These are phyloP conservation scores for Nemania serpens DNA, from an alignment of 2,329 filamentous ascomycete species.

Conservation along the genomic window DNA sequence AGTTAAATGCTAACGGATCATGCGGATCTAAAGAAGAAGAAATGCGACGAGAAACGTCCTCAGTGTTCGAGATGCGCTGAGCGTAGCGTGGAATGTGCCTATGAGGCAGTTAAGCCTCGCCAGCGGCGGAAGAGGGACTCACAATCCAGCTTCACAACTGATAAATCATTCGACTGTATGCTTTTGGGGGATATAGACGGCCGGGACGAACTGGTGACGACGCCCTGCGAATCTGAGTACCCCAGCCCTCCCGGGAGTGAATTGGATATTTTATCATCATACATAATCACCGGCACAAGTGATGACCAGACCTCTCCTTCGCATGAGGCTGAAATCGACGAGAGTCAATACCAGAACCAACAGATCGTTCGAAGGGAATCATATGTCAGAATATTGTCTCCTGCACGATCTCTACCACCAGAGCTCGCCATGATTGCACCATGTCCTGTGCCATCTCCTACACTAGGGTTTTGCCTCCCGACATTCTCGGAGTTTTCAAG, in stretches of 20 bases:
- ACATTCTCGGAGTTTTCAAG: constrained; percentile 62
- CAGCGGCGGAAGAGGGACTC: constrained; percentile 48
- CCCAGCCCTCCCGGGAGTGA: constrained; percentile 32
- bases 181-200: constrained; percentile 25
- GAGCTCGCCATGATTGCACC: constrained; percentile 50
- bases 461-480: constrained; percentile 57
- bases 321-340: constrained; percentile 18
- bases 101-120: constrained; percentile 53
- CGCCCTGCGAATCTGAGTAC: constrained; percentile 30
- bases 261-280: constrained; percentile 27
- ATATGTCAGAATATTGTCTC: constrained; percentile 24
- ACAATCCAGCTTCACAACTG: constrained; percentile 27
- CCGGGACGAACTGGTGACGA: constrained; percentile 31
- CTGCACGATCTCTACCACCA: constrained; percentile 39
- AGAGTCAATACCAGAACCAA: constrained; percentile 22
- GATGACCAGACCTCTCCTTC: constrained; percentile 8
- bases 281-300: constrained; percentile 4
- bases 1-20: constrained; percentile 10
- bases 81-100: constrained; percentile 53
- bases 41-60: constrained; percentile 59
- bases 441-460: constrained; percentile 45
- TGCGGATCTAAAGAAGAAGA: constrained; percentile 54
- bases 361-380: constrained; percentile 34
- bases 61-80: constrained; percentile 57
- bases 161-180: constrained; percentile 20